Base-by-base conservation (phyloP, 495 filamentous ascomycete genomes). In the Annulohypoxylon nitens region DNA sequence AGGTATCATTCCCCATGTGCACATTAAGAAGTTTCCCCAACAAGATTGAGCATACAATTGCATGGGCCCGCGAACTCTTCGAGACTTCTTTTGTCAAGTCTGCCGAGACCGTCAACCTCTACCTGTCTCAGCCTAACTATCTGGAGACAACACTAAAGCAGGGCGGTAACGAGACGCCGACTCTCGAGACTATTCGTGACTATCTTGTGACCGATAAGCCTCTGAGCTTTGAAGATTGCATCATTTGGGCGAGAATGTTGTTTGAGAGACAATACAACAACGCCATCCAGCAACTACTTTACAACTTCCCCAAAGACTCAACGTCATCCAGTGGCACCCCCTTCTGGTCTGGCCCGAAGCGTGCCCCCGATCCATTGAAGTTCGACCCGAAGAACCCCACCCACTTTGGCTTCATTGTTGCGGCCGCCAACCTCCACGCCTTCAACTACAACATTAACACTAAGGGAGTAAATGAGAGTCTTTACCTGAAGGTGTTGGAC, bases 331-430 rank as follows among this genome's bases (percentile, higher is more conserved):
- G 88, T 20, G 96, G 97, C 43, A 91, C 95, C 64, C 92, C 89
- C 1, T 99, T 99, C 86, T 99, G 97, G 97, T 98, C 95, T 62
- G 97, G 97, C 47, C 97, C 97, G 18, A 99, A 99, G 88, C 93
- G 97, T 76, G 97, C 97, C 6, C 97, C 97, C 9, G 92, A 95
- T 65, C 91, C 96, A 72, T 82, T 98, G 71, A 93, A 92, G 76
- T 99, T 99, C 70, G 93, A 97, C 75, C 83, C 90, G 62, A 82
- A 88, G 16, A 97, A 97, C 76, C 85, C 90, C 14, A 94, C 93
- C 18, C 96, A 99, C 79, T 88, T 94, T 69, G 87, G 86, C 26
- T 99, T 97, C 78, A 83, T 98, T 59, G 88, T 95, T 67, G 92
- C 96, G 37, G 96, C 89, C 4, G 93, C 96, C 25, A 94, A 97